Evolutionary conservation across 164 flowering plant genomes (phyloP).

Genomic region (Nymphaea thermarum): DNA sequence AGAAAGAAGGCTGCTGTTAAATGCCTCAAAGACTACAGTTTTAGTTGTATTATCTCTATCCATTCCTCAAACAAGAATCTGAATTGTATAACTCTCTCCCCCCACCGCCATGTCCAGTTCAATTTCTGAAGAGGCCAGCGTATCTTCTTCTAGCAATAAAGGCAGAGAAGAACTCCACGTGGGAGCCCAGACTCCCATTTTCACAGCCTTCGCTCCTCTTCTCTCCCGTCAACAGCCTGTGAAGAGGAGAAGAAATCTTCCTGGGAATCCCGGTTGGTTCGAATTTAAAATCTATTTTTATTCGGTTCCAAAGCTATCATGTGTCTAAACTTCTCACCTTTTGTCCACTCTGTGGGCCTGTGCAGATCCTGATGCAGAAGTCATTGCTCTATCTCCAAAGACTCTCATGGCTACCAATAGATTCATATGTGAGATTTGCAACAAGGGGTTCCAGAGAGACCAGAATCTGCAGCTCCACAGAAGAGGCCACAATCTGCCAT

Average conservation of each 20-base stretch:
- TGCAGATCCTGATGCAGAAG: conserved; percentile 94
- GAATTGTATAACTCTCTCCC: too few relatives aligned
- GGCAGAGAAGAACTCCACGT: not conserved
- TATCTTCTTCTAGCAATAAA: conserved; percentile 26
- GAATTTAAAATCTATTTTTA: not conserved
- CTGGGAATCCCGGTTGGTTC: conserved; percentile 78
- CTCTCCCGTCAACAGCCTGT: conserved; percentile 19
- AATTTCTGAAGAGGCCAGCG: conserved; percentile 62
- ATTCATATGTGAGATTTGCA: conserved; percentile 91
- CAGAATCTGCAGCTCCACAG: conserved; percentile 89
- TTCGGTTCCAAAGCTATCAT: not conserved
- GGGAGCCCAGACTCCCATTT: conserved; percentile 18
- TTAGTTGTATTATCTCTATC: not conserved
- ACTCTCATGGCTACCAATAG: conserved; percentile 95
- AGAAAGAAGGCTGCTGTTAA: too few relatives aligned
- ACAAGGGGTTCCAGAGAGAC: conserved; percentile 92
- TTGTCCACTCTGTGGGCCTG: not conserved
- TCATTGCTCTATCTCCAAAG: conserved; percentile 79
- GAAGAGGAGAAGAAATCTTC: conserved; percentile 76
- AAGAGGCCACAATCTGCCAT: conserved; percentile 90
- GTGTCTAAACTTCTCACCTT: not conserved
- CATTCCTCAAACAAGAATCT: not conserved
- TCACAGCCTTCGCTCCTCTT: conserved; percentile 21
- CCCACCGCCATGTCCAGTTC: conserved; percentile 41
- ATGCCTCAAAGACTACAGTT: not conserved